A percentile compares a stretch with the other conserved stretches of the same genome.
Conservation (phyloP, 768 basidiomycete species). For the Phylloporus rhodoxanthus region DNA sequence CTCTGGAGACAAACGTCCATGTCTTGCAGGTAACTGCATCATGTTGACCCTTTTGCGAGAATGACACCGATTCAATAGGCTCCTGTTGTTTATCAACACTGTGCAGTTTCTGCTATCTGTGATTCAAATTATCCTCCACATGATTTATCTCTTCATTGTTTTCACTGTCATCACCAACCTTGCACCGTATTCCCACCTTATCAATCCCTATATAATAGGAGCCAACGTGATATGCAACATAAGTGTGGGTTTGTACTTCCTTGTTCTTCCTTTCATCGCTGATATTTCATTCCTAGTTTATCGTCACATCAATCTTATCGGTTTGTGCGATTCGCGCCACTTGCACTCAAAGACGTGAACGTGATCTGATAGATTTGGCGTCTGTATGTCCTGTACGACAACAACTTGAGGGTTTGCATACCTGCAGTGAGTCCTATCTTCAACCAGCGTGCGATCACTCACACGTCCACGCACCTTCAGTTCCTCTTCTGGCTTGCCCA, state of each 20-base stretch:
- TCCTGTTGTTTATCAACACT: conserved; percentile 11
- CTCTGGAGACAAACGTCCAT: conserved; percentile 9
- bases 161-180: not conserved
- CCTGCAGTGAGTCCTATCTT: conserved; percentile 12
- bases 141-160: not conserved
- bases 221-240: conserved; percentile 5
- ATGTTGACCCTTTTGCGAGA: not conserved
- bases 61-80: not conserved
- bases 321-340: conserved; percentile 5
- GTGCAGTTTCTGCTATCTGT: conserved; percentile 16
- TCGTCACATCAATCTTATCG: conserved; percentile 12
- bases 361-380: conserved; percentile 17
- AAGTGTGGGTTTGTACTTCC: conserved; percentile 6
- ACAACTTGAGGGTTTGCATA: conserved; percentile 8
- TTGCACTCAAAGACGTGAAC: not conserved
- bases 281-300: conserved; percentile 8
- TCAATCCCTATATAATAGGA: not conserved
- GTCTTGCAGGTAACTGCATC: conserved; percentile 6
- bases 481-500: conserved; percentile 18
- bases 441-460: not conserved
- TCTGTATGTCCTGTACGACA: conserved; percentile 17
- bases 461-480: not conserved
- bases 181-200: not conserved
- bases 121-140: conserved; percentile 4
- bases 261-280: not conserved